Base-by-base conservation (phyloP, 1,284 basidiomycete species). In the Pseudozyma hubeiensis region DNA sequence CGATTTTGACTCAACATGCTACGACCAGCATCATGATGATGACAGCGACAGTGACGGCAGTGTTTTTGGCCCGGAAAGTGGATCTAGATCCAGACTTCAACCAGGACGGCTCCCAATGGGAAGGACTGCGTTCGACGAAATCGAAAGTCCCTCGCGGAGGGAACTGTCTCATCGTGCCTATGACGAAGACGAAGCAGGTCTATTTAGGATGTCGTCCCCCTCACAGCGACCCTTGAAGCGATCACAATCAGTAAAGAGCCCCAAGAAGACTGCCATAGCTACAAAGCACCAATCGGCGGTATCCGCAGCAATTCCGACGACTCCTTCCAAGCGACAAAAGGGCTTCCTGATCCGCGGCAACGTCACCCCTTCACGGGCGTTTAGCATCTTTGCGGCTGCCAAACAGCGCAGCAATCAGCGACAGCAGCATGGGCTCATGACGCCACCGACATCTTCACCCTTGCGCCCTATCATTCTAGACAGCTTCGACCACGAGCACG, bases 321-420 rank as follows among this genome's bases (percentile, higher is more conserved):
- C 71, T 11, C 66, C 72, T 0, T 61, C 66, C 10, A 70, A 69
- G 45, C 59, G 59, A 4, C 59, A 62, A 16, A 69, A 63, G 30
- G 48, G 62, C n/a, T 65, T 77, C 57, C 33, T 67, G 14, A 51
- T 80, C 13, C 66, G 68, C 29, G 78, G 78, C n/a, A 80, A 73
- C 30, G 78, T 80, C 3, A 80, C 78, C 0, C 78, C 78, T 0
- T 78, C 76, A 7, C 56, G 65, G 14, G 78, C 78, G 0, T 73
- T 76, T 51, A 63, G 57, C 44, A 72, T 72, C 44, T 69, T 76
- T 54, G 69, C 68, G 35, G 54, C 64, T 1, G 60, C 62, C 14
- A 70, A 60, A n/a, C 59, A 63, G 31, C 61, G 64, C 60, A 66
- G 57, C 17, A 43, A 71, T 16, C 63, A 69, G 41, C 49, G 48